Evolutionary conservation across 1,284 basidiomycete genomes (phyloP).

Genomic region (Phenoliferia sp.): DNA sequence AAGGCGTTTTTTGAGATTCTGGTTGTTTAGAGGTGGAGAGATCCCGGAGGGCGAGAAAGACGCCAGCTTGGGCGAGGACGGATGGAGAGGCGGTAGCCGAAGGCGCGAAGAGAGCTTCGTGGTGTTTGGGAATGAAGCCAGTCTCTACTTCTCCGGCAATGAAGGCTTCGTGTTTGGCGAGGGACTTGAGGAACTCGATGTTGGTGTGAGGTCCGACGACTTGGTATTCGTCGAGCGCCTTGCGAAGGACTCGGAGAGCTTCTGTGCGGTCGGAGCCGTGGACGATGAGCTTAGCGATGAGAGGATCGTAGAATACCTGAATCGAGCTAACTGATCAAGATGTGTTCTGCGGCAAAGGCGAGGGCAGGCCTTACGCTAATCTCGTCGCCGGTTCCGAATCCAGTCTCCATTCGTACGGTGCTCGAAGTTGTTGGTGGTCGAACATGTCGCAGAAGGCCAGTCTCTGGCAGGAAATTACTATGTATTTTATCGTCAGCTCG

Average conservation of each 20-base stretch:
- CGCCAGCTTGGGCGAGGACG: constrained; percentile 68
- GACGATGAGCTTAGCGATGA: constrained; percentile 90
- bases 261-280: constrained; percentile 81
- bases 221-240: constrained; percentile 79
- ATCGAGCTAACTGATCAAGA: background rate
- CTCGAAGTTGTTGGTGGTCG: constrained; percentile 51
- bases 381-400: constrained; percentile 76
- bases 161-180: constrained; percentile 74
- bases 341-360: background rate
- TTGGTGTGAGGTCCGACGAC: constrained; percentile 89
- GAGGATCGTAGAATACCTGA: constrained; percentile 73
- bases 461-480: constrained; percentile 80
- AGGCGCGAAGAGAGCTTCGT: constrained; percentile 66
- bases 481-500: too few species aligned
- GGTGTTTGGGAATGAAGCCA: constrained; percentile 88
- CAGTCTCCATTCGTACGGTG: constrained; percentile 82
- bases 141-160: constrained; percentile 81
- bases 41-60: constrained; percentile 68
- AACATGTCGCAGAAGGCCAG: constrained; percentile 73
- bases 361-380: constrained; percentile 58
- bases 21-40: constrained; percentile 1
- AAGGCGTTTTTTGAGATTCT: constrained; percentile 11
- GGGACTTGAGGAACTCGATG: constrained; percentile 73
- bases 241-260: constrained; percentile 70
- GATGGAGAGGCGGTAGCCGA: constrained; percentile 55